Evolutionary conservation across 2,329 filamentous ascomycete species (phyloP).

Genomic region (Trichoderma harzianum): DNA sequence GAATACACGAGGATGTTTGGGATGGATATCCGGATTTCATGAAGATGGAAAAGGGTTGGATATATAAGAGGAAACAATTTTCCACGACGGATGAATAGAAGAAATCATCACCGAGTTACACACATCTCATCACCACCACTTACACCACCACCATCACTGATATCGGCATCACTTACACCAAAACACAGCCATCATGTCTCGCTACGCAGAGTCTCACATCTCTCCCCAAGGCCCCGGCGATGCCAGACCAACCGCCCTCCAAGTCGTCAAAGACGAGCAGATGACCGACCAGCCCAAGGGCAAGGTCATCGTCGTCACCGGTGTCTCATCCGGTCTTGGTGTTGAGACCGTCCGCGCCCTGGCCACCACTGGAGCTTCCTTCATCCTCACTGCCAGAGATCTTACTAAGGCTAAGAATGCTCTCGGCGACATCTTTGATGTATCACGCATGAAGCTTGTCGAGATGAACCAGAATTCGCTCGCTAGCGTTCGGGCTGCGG

Average conservation of each 20-base stretch:
- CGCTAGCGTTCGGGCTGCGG: constrained; percentile 27
- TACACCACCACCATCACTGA: not conserved
- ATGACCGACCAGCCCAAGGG: constrained; percentile 27
- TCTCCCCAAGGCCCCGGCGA: constrained; percentile 29
- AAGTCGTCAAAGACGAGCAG: constrained; percentile 33
- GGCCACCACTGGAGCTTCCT: constrained; percentile 34
- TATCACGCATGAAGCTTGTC: constrained; percentile 9
- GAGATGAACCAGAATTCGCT: constrained; percentile 22
- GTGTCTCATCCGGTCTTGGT: constrained; percentile 37
- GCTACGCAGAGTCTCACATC: constrained; percentile 23
- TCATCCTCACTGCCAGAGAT: constrained; percentile 37
- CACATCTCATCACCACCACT: not conserved
- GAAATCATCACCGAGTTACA: not conserved
- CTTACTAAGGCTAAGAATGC: constrained; percentile 32
- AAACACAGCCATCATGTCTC: constrained; percentile 1
- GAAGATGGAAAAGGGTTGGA: not conserved
- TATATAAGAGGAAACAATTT: not conserved
- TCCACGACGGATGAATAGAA: not conserved
- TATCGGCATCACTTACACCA: not conserved
- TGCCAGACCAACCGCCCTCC: constrained; percentile 31
- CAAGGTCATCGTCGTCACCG: constrained; percentile 39
- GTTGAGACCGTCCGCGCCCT: constrained; percentile 39
- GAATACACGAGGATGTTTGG: not conserved
- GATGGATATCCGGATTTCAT: not conserved
- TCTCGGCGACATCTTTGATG: constrained; percentile 22